These are phyloP conservation scores for Penicillium sp. DNA, from an alignment of 2,329 filamentous ascomycete genomes.

Conservation along the genomic window DNA sequence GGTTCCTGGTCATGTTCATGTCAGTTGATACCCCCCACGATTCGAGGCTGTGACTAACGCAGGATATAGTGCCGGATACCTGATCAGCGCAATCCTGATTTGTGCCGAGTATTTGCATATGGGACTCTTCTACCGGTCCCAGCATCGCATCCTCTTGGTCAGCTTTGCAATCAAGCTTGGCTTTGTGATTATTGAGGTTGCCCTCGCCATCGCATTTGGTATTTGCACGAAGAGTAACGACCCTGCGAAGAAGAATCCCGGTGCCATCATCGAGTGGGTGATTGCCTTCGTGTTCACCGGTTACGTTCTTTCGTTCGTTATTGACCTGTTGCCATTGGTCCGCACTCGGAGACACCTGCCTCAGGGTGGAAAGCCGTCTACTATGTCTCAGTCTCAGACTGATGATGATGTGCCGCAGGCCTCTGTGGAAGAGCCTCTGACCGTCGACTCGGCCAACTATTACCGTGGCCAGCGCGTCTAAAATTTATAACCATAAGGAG, in stretches of 20 bases:
- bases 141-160: conserved; percentile 68
- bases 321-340: conserved; percentile 81
- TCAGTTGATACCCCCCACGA: conserved; percentile 22
- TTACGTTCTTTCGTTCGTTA: conserved; percentile 81
- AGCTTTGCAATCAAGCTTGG: conserved; percentile 86
- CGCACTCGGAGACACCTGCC: conserved; percentile 55
- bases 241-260: conserved; percentile 57
- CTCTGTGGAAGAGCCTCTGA: conserved; percentile 39
- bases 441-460: conserved; percentile 37
- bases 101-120: conserved; percentile 88
- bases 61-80: conserved; percentile 62
- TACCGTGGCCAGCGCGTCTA: conserved; percentile 32
- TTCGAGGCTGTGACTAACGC: background rate
- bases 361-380: conserved; percentile 39
- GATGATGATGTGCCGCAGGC: conserved; percentile 15
- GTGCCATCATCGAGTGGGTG: conserved; percentile 76
- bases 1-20: conserved; percentile 81
- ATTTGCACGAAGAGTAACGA: conserved; percentile 49
- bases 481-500: background rate
- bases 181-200: conserved; percentile 80
- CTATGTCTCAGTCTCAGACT: conserved; percentile 24
- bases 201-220: conserved; percentile 67
- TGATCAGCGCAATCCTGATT: conserved; percentile 81
- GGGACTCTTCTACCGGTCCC: conserved; percentile 69
- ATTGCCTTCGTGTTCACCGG: conserved; percentile 84